Percentiles rank a stretch among this genome's conserved stretches.
These are phyloP conservation scores for Pisolithus microcarpus DNA, from an alignment of 768 basidiomycete species.

Conservation along the genomic window DNA sequence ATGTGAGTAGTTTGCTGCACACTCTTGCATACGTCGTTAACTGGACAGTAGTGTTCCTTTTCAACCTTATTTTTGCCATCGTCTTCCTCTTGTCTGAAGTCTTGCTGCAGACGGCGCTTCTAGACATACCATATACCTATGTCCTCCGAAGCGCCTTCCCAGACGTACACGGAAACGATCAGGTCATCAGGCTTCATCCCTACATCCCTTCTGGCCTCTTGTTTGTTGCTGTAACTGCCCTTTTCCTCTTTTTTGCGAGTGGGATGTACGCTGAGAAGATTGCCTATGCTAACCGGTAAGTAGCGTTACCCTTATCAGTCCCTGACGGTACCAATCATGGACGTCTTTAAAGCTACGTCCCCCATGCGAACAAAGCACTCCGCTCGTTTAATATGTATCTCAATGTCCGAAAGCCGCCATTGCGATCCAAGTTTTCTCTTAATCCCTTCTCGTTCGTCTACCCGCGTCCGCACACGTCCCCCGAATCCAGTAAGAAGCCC, in stretches of 20 bases:
- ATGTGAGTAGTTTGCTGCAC: conserved; percentile 38
- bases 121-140: conserved; percentile 55
- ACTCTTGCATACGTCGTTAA: conserved; percentile 15
- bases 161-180: conserved; percentile 36
- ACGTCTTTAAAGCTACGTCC: conserved; percentile 68
- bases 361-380: conserved; percentile 87
- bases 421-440: conserved; percentile 50
- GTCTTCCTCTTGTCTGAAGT: conserved; percentile 71
- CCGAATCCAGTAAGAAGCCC: conserved; percentile 15
- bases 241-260: conserved; percentile 91
- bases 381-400: conserved; percentile 95
- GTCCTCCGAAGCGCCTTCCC: conserved; percentile 46
- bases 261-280: conserved; percentile 97
- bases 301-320: conserved; percentile 12
- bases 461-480: conserved; percentile 21
- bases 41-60: conserved; percentile 58
- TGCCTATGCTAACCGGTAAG: conserved; percentile 90
- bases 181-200: conserved; percentile 48
- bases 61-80: conserved; percentile 60
- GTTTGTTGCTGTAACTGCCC: conserved; percentile 84
- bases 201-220: conserved; percentile 76
- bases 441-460: conserved; percentile 34
- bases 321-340: conserved; percentile 10
- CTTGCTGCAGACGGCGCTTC: conserved; percentile 58
- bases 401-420: conserved; percentile 80